Evolutionary conservation across 768 basidiomycete species (phyloP), one percentile per base, ranked within the genome.

Genomic region (Galerina sulciceps): DNA sequence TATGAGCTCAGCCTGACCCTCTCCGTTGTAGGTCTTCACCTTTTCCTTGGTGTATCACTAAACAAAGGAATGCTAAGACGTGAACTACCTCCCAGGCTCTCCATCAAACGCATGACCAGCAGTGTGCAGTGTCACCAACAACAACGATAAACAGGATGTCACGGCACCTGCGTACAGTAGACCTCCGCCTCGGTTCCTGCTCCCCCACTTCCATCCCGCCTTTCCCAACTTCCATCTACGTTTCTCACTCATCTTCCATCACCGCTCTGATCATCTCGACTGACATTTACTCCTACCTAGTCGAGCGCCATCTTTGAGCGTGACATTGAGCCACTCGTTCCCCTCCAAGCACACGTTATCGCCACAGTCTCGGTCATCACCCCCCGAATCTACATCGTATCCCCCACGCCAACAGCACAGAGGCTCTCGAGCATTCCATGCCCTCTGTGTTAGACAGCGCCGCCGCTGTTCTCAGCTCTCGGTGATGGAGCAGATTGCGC

Each of bases 231-330:
- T 91, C 90, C 36, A 84, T 91, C 87, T 90, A 79, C 59, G 87
- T 74, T 22, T 40, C 49, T n/a, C 36, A 26, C 31, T 34, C 50
- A 61, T 40, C 31, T 45, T 48, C 14, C 53, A 22, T 58, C 47
- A 35, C 53, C 18, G 10, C 11, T 15, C 44, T 31, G 47, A 38
- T 58, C 55, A 51, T 49, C 22, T 20, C 13, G 61, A 65, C 1
- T 59, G n/a, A n/a, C 15, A 10, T 44, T 4, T 62, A 80, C 79
- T 1, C 82, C 91, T 65, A 93, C 91, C 0, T 91, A 90, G 0
- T 91, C 91, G 0, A 93, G 91, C 1, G 93, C 93, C 36, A 96
- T 95, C 57, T 96, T 96, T 59, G 93, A 96, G 73, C 86, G 93
- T 36, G 93, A 96, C 70, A 93, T 96, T 61, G 93, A 94, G 64